Evolutionary conservation across 176 grass and related monocot species (phyloP).

Genomic region (Rhynchospora tenuis): DNA sequence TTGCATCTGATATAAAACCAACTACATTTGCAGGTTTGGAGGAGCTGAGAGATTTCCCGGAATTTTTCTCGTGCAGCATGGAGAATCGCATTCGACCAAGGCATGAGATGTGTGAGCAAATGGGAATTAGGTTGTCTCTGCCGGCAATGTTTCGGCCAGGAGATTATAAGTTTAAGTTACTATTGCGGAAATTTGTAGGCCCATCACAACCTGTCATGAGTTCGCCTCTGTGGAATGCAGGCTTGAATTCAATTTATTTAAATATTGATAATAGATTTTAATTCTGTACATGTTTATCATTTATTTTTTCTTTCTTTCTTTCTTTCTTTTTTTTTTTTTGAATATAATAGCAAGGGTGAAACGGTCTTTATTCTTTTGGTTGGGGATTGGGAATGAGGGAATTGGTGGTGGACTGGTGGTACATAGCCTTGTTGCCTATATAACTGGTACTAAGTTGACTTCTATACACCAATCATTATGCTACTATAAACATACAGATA

Average conservation of each 20-base stretch:
- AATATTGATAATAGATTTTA: not conserved
- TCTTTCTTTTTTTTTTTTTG: too few species aligned
- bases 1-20: not conserved
- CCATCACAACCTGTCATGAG: slow-evolving; percentile 42
- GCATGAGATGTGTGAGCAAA: slow-evolving; percentile 45
- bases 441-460: not conserved
- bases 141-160: slow-evolving; percentile 65
- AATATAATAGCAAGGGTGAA: not conserved
- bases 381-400: not conserved
- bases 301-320: not conserved
- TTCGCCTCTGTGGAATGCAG: slow-evolving; percentile 61
- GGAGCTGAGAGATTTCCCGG: slow-evolving; percentile 76
- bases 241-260: not conserved
- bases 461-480: not conserved
- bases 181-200: slow-evolving; percentile 43
- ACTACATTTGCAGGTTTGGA: not conserved
- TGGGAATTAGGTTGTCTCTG: slow-evolving; percentile 52
- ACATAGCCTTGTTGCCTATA: not conserved
- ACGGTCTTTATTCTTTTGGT: not conserved
- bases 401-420: not conserved
- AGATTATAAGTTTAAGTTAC: slow-evolving; percentile 44
- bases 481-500: not conserved
- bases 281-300: slow-evolving; percentile 10
- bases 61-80: slow-evolving; percentile 82
- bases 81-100: slow-evolving; percentile 48